Base-by-base conservation (phyloP, 2,329 filamentous ascomycete genomes). In the Akanthomyces lecanii region DNA sequence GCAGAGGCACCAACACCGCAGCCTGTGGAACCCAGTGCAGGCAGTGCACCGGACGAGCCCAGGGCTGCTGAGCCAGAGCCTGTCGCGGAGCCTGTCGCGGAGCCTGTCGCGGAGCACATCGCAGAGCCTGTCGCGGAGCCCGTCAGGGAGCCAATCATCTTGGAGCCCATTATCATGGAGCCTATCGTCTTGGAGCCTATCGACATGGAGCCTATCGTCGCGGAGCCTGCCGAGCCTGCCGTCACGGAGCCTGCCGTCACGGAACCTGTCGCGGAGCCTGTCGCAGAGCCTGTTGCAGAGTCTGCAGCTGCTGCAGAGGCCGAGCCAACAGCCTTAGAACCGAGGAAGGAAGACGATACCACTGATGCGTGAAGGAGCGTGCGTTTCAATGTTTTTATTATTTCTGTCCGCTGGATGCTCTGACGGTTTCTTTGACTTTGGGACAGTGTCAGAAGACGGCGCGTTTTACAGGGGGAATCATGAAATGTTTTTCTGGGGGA, bases 31-130 rank as follows among this genome's bases (percentile, higher is more conserved):
- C 42, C 54, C 3, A 54, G 12, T 5, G 44, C 44, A 23, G 51
- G 30, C 12, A 52, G 48, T 36, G 25, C 25, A n/a, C 30, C 56
- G 16, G 61, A 65, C 47, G 56, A 67, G 48, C 62, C 62, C 12
- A 40, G 57, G 8, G 18, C 6, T 11, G 1, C 21, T 1, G 38
- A 45, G 21, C 38, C 10, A 11, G 40, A 54, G 28, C 28, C 52
- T 16, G 42, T 23, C 14, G 11, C 28, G 5, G 51, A 44, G 21
- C 25, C 16, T 14, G 16, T 11, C 12, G 16, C 38, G 16, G 23
- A 21, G 21, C 25, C 58, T 28, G 47, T 8, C 1, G 18, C 21
- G 8, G 33, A 33, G n/a, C 11, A 25, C 12, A 10, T 8, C 11
- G 12, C 18, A 12, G 25, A 48, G 14, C 42, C 45, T 48, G 18